These are phyloP conservation scores for Kurtzmaniella quercitrusa DNA, from an alignment of 1,139 yeast species.

Conservation along the genomic window DNA sequence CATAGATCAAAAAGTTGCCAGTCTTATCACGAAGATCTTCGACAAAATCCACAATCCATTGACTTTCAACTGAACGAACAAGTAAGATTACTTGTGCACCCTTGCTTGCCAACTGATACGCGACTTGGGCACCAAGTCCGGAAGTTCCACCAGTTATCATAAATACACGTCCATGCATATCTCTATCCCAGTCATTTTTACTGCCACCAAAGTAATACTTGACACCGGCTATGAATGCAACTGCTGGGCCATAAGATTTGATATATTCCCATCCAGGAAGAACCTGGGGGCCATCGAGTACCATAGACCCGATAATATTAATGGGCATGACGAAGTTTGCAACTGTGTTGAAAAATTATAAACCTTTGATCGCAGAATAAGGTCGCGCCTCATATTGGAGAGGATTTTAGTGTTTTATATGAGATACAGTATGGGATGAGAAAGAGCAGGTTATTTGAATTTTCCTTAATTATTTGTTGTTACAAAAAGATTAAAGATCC, in stretches of 20 bases:
- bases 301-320: constrained; percentile 63
- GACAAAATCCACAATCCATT: constrained; percentile 77
- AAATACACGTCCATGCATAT: constrained; percentile 86
- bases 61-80: constrained; percentile 60
- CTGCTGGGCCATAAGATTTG: constrained; percentile 43
- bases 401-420: too few species aligned
- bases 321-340: constrained; percentile 71
- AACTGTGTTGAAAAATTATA: too few species aligned
- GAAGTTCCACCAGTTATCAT: constrained; percentile 81
- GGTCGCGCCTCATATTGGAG: background rate
- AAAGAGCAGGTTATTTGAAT: too few species aligned
- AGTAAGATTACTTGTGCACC: constrained; percentile 88
- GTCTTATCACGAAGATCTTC: constrained; percentile 71
- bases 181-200: constrained; percentile 84
- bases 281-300: constrained; percentile 64
- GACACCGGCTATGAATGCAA: constrained; percentile 32
- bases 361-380: too few species aligned
- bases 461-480: too few species aligned
- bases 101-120: constrained; percentile 62
- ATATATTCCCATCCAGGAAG: constrained; percentile 71
- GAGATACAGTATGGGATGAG: too few species aligned
- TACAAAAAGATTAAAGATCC: too few species aligned
- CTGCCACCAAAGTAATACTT: constrained; percentile 79
- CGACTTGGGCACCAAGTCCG: constrained; percentile 81
- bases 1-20: constrained; percentile 72